A percentile compares a stretch with the other conserved stretches of the same genome.
Evolutionary conservation across 1,284 basidiomycete genomes (phyloP).

Genomic region (Ceratobasidium sp.): DNA sequence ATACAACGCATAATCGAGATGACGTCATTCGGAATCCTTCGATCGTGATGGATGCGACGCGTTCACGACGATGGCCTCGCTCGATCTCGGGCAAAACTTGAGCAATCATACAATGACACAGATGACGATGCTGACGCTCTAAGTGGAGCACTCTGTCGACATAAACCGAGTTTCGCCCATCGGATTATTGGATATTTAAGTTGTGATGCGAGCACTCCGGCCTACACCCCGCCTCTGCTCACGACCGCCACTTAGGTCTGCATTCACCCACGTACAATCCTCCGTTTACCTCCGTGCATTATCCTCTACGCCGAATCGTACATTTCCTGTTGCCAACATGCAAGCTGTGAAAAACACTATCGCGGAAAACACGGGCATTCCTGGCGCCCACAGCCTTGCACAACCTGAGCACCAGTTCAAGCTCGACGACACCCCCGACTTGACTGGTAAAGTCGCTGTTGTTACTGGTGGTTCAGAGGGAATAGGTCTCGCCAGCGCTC

Average conservation of each 20-base stretch:
- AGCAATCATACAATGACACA: background rate
- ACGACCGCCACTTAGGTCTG: background rate
- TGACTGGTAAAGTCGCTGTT: slow-evolving; percentile 38
- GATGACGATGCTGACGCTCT: background rate
- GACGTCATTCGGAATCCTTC: too few relatives aligned
- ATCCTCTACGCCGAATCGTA: background rate
- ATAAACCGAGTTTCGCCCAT: background rate
- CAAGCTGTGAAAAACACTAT: slow-evolving; percentile 33
- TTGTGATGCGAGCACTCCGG: background rate
- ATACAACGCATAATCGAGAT: too few relatives aligned
- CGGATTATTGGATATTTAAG: background rate
- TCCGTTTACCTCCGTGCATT: background rate
- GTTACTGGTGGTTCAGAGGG: slow-evolving; percentile 40
- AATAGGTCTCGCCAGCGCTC: slow-evolving; percentile 15
- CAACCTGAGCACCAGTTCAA: slow-evolving; percentile 17
- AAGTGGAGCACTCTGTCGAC: background rate
- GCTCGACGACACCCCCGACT: slow-evolving; percentile 39
- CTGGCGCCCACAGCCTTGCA: slow-evolving; percentile 21
- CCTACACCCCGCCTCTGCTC: background rate
- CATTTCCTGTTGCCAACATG: slow-evolving; percentile 2
- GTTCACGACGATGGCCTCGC: background rate
- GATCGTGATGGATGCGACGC: too few relatives aligned
- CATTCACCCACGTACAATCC: background rate
- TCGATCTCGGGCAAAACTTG: background rate
- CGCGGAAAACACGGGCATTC: slow-evolving; percentile 22